phyloP scores from a whole-genome alignment of 495 filamentous ascomycete species.

The Penicillium desertorum region DNA sequence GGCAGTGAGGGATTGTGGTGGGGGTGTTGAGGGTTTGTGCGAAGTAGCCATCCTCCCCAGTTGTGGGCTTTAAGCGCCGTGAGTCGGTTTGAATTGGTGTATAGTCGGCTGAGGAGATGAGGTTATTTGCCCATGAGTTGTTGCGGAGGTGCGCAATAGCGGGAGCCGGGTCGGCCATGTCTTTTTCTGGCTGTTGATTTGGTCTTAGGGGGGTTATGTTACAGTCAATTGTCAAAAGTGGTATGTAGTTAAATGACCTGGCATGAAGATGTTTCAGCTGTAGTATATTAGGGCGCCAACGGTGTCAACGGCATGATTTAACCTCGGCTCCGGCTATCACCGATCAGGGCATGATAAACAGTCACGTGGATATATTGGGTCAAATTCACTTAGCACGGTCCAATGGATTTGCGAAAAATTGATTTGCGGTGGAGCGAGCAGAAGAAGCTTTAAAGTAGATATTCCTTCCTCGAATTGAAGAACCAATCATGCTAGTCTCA shows the following conservation, averaged over 20 bases:
- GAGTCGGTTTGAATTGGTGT: conserved; percentile 39
- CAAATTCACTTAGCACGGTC: neutral
- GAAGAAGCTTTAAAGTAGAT: conserved; percentile 4
- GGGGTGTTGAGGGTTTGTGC: conserved; percentile 35
- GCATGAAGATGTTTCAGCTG: neutral
- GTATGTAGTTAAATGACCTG: neutral
- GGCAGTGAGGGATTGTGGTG: conserved; percentile 40
- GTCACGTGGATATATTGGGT: conserved; percentile 2
- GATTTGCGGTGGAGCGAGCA: conserved; percentile 1
- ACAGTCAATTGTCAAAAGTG: neutral
- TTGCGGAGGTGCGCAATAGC: conserved; percentile 29
- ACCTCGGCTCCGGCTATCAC: conserved; percentile 11
- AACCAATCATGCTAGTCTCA: conserved; percentile 1
- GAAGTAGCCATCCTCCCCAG: conserved; percentile 46
- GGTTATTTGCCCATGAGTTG: conserved; percentile 28
- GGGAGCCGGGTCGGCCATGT: conserved; percentile 23
- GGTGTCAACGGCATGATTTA: neutral
- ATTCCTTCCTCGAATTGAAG: neutral
- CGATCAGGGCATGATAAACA: conserved; percentile 7
- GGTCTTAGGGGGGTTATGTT: neutral
- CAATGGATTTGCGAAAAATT: neutral
- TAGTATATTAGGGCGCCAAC: neutral
- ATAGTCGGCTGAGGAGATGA: conserved; percentile 35
- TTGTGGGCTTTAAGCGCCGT: conserved; percentile 35
- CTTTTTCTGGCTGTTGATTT: neutral